Evolutionary conservation across 257 asterid genomes (phyloP).

Genomic region (Przewalskia tangutica): DNA sequence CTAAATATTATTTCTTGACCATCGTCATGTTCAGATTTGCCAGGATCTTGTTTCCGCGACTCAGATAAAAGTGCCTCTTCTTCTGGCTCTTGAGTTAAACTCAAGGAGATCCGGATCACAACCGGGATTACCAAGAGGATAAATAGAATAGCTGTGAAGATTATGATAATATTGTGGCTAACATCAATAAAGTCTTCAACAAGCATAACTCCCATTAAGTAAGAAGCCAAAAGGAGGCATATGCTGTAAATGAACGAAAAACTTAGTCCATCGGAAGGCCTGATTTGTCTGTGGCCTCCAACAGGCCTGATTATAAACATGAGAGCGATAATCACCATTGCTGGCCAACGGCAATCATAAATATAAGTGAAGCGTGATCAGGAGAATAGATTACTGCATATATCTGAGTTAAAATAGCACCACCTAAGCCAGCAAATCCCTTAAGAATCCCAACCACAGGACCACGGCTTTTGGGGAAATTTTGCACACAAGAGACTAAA

Average conservation of each 20-base stretch:
- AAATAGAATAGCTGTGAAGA: slow-evolving; percentile 33
- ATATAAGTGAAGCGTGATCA: slow-evolving; percentile 44
- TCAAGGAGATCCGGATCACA: slow-evolving; percentile 27
- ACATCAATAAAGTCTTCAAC: slow-evolving; percentile 36
- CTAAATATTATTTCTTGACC: slow-evolving; percentile 36
- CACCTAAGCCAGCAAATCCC: slow-evolving; percentile 56
- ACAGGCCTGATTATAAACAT: slow-evolving; percentile 48
- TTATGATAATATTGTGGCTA: slow-evolving; percentile 18
- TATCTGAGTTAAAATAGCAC: slow-evolving; percentile 51
- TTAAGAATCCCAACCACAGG: slow-evolving; percentile 65
- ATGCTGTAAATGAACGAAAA: slow-evolving; percentile 31
- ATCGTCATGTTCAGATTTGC: slow-evolving; percentile 15
- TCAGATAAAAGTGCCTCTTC: slow-evolving; percentile 37
- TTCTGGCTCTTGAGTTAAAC: slow-evolving; percentile 14
- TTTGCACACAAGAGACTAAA: slow-evolving; percentile 49
- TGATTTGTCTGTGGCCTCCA: slow-evolving; percentile 47
- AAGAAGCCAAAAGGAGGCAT: slow-evolving; percentile 43
- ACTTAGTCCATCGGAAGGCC: slow-evolving; percentile 32
- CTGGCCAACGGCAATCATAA: slow-evolving; percentile 62
- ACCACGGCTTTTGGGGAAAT: slow-evolving; percentile 58
- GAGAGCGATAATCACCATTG: slow-evolving; percentile 41
- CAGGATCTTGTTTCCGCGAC: slow-evolving; percentile 23
- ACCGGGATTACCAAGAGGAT: slow-evolving; percentile 33
- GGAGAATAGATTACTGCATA: slow-evolving; percentile 38
- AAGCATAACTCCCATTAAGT: slow-evolving; percentile 50